Base-by-base conservation (phyloP, 495 filamentous ascomycete species). In the Tuber umbilicatum region DNA sequence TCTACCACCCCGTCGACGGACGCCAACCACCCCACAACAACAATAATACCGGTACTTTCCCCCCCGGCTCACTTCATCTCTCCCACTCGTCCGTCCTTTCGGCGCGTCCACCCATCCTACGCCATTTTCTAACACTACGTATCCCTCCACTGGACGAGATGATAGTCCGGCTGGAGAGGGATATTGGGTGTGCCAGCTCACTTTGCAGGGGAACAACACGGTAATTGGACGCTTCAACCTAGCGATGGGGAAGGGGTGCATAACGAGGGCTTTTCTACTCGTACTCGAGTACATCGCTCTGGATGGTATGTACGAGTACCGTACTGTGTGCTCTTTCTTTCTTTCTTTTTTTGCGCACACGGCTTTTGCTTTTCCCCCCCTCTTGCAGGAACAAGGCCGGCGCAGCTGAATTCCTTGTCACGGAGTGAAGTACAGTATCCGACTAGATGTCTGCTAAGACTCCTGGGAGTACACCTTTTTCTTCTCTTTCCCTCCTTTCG, bases 111-210 rank as follows among this genome's bases (percentile, higher is more conserved):
- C 3, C n/a, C 55, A 31, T 31, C n/a, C 55, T 31, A 31, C n/a
- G 55, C n/a, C 14, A 31, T 64, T 16, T 31, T 60, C 70, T 40
- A 71, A 47, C 50, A 72, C 40, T 77, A 77, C 71, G 68, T 74
- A 78, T 79, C 73, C 75, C 60, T 74, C 43, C n/a, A 17, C 72
- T 68, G 72, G 77, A 69, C 71, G 71, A 79, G 71, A 71, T 74
- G 72, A 72, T 64, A 45, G 45, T 64, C 27, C 31, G 55, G 55
- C n/a, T 76, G 72, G 69, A 75, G 78, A 79, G 78, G 77, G 77
- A 74, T 79, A 71, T 78, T 38, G 72, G 64, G 75, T 69, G 72
- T 79, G 77, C 77, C 77, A 79, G 76, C 77, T 79, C 77, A 79
- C 77, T 78, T 71, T 78, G 77, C 77, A 79, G 77, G 69, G 77